A percentile compares a stretch with the other conserved stretches of the same genome.
phyloP scores from a whole-genome alignment of 2,329 filamentous ascomycete species.

The Nothophaeocryptopus gaeumannii region DNA sequence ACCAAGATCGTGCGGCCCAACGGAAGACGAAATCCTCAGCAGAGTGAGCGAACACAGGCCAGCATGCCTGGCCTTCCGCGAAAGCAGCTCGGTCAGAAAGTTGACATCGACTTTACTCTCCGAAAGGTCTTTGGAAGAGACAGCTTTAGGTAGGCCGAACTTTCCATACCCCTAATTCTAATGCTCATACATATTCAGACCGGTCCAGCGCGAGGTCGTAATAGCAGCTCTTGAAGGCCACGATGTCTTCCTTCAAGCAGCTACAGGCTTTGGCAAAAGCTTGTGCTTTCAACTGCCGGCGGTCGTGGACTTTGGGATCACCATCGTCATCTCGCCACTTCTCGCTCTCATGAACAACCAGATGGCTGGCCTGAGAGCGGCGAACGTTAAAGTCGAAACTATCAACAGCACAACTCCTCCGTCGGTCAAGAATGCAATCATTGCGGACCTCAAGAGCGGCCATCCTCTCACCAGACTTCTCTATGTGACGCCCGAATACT shows the following conservation, averaged over 20 bases:
- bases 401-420: conserved; percentile 79
- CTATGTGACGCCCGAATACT: conserved; percentile 91
- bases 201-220: conserved; percentile 84
- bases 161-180: not conserved
- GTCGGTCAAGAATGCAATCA: conserved; percentile 64
- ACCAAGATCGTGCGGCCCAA: too few relatives aligned
- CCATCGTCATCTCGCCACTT: conserved; percentile 84
- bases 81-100: conserved; percentile 27
- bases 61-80: conserved; percentile 28
- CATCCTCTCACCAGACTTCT: conserved; percentile 80
- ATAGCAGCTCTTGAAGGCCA: conserved; percentile 73
- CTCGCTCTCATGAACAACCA: conserved; percentile 95
- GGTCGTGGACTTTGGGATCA: conserved; percentile 82
- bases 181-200: conserved; percentile 48
- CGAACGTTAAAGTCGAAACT: conserved; percentile 75
- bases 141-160: conserved; percentile 30
- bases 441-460: conserved; percentile 79
- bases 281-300: conserved; percentile 90
- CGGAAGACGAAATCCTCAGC: too few relatives aligned
- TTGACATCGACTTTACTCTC: conserved; percentile 39
- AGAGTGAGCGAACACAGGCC: not conserved
- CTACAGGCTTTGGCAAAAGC: conserved; percentile 88
- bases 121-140: conserved; percentile 37
- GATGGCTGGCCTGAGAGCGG: conserved; percentile 71
- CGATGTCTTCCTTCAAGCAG: conserved; percentile 92